Evolutionary conservation across 495 filamentous ascomycete genomes (phyloP).

Genomic region (Sphaerosporella brunnea): DNA sequence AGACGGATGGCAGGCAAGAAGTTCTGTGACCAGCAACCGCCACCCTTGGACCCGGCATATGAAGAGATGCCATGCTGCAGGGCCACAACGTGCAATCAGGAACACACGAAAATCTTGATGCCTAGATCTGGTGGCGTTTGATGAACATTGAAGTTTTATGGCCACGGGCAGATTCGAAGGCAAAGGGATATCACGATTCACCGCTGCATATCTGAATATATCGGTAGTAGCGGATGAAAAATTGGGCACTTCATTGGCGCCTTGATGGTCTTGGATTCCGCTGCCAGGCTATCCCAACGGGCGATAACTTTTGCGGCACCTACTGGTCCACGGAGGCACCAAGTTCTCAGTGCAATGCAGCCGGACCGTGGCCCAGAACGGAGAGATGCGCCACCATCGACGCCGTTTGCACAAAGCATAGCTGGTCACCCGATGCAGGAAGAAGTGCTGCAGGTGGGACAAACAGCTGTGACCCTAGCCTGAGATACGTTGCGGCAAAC

Average conservation of each 20-base stretch:
- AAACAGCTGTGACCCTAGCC: neutral
- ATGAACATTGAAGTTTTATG: neutral
- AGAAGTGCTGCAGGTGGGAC: neutral
- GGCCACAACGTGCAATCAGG: conserved; percentile 4
- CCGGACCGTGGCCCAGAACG: neutral
- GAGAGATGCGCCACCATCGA: neutral
- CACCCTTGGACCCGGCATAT: too few relatives aligned
- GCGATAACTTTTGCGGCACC: neutral
- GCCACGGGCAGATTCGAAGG: neutral
- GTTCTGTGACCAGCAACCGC: too few relatives aligned
- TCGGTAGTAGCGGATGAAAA: too few relatives aligned
- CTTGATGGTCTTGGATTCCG: neutral
- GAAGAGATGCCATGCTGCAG: conserved; percentile 1
- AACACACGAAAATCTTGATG: neutral
- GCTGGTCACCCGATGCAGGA: neutral
- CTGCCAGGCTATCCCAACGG: neutral
- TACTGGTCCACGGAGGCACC: conserved; percentile 3
- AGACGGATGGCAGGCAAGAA: too few relatives aligned
- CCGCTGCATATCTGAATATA: too few relatives aligned
- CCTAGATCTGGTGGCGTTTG: neutral
- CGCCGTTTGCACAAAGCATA: conserved; percentile 6
- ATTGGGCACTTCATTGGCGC: too few relatives aligned
- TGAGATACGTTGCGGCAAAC: neutral
- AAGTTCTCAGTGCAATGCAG: too few relatives aligned
- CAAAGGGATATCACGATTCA: too few relatives aligned